Percentiles rank a stretch among this genome's conserved stretches.
Evolutionary conservation across 2,329 filamentous ascomycete species (phyloP).

Genomic region (Chaetomiaceae sp.): DNA sequence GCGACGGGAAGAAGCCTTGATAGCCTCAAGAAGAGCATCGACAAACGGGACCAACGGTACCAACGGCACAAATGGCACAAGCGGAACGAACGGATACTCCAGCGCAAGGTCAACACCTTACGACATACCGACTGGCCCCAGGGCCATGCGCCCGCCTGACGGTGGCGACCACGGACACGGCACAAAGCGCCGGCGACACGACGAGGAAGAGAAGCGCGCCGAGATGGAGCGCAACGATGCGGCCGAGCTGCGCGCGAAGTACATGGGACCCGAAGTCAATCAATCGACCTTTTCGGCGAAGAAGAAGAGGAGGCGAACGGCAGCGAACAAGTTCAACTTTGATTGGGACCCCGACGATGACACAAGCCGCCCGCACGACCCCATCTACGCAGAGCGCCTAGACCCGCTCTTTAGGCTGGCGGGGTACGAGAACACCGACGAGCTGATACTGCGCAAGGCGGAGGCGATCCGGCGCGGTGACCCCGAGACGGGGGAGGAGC

Average conservation of each 20-base stretch:
- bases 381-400: conserved; percentile 66
- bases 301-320: conserved; percentile 90
- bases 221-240: conserved; percentile 59
- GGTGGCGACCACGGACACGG: conserved; percentile 31
- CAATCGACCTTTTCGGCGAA: conserved; percentile 82
- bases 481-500: conserved; percentile 66
- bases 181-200: conserved; percentile 49
- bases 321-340: conserved; percentile 97
- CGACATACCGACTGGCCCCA: conserved; percentile 65
- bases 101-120: conserved; percentile 25
- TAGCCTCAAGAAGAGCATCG: conserved; percentile 7
- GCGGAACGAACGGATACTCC: conserved; percentile 29
- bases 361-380: conserved; percentile 78
- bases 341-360: conserved; percentile 96
- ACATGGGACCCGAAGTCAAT: conserved; percentile 88
- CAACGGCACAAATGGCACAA: conserved; percentile 24
- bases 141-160: conserved; percentile 54
- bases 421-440: conserved; percentile 51
- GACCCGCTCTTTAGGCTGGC: conserved; percentile 59
- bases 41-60: conserved; percentile 23
- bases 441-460: conserved; percentile 54
- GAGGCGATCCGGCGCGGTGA: conserved; percentile 71
- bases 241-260: conserved; percentile 70
- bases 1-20: conserved; percentile 17
- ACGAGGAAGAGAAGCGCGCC: conserved; percentile 34